Conservation (phyloP, 495 filamentous ascomycete genomes). For the Aspergillus olivimuriae region DNA sequence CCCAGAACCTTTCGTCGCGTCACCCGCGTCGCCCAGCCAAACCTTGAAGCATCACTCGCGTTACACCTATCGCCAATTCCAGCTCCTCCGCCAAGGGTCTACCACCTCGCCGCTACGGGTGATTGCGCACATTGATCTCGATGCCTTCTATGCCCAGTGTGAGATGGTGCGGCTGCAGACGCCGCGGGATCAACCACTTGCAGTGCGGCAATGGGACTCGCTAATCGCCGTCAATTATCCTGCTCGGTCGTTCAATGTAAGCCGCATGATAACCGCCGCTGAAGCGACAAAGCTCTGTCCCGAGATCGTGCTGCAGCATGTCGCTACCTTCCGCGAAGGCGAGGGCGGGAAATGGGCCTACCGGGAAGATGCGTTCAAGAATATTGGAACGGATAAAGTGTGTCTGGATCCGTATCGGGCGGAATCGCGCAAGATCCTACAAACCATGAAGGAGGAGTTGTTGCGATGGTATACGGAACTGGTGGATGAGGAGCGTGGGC, state of each 20-base stretch:
- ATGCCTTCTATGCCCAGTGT: slow-evolving; percentile 97
- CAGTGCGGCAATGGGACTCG: slow-evolving; percentile 76
- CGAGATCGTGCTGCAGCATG: slow-evolving; percentile 78
- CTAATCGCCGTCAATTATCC: slow-evolving; percentile 97
- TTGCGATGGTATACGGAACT: slow-evolving; percentile 22
- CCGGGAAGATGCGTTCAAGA: slow-evolving; percentile 63
- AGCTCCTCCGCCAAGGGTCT: slow-evolving; percentile 63
- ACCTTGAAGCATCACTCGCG: slow-evolving; percentile 52
- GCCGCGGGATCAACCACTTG: slow-evolving; percentile 69
- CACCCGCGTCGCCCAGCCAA: slow-evolving; percentile 25
- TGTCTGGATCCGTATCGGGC: slow-evolving; percentile 87
- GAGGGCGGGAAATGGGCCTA: slow-evolving; percentile 84
- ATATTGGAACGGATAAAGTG: slow-evolving; percentile 86
- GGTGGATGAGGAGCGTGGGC: slow-evolving; percentile 8
- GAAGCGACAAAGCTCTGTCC: slow-evolving; percentile 92
- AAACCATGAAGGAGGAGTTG: slow-evolving; percentile 70
- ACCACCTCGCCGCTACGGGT: slow-evolving; percentile 74
- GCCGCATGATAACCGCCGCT: slow-evolving; percentile 60
- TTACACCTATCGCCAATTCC: slow-evolving; percentile 80
- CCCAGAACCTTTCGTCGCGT: slow-evolving; percentile 20
- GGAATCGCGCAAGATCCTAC: slow-evolving; percentile 76
- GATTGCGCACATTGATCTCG: slow-evolving; percentile 88
- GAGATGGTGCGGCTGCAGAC: slow-evolving; percentile 81
- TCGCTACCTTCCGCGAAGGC: slow-evolving; percentile 91
- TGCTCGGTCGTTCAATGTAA: slow-evolving; percentile 72